A percentile compares a stretch with the other conserved stretches of the same genome.
Evolutionary conservation across 1,284 basidiomycete species (phyloP).

Genomic region (Cutaneotrichosporon mucoides): DNA sequence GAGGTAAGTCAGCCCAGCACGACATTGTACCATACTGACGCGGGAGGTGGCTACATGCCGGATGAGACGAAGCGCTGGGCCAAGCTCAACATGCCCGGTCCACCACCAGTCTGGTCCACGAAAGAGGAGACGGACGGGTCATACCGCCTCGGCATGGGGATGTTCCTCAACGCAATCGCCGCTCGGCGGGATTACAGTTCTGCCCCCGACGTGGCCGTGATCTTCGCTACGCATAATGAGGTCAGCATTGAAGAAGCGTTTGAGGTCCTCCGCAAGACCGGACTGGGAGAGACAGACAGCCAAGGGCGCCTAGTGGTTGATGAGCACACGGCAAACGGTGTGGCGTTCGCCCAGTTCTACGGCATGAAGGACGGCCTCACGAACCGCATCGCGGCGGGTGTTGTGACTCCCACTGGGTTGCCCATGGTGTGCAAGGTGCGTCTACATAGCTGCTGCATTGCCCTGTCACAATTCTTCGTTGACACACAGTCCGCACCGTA

Average conservation of each 20-base stretch:
- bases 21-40: too few species aligned
- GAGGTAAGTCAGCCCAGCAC: too few species aligned
- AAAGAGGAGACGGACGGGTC: not conserved
- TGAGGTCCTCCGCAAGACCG: not conserved
- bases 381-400: not conserved
- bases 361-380: constrained; percentile 9
- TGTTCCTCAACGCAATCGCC: not conserved
- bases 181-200: not conserved
- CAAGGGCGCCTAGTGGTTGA: not conserved
- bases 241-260: constrained; percentile 1
- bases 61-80: not conserved
- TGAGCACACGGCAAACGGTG: not conserved
- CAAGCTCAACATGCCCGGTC: not conserved
- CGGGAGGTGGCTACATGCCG: not conserved
- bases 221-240: constrained; percentile 7
- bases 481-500: not conserved
- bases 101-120: not conserved
- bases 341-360: constrained; percentile 5
- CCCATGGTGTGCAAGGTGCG: constrained; percentile 3
- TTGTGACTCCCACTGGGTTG: not conserved
- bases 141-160: not conserved
- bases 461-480: too few species aligned
- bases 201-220: constrained; percentile 1
- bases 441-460: too few species aligned
- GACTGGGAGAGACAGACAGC: not conserved